These are phyloP conservation scores for Vigna trinervia DNA, from an alignment of 306 rosid species.

Conservation along the genomic window DNA sequence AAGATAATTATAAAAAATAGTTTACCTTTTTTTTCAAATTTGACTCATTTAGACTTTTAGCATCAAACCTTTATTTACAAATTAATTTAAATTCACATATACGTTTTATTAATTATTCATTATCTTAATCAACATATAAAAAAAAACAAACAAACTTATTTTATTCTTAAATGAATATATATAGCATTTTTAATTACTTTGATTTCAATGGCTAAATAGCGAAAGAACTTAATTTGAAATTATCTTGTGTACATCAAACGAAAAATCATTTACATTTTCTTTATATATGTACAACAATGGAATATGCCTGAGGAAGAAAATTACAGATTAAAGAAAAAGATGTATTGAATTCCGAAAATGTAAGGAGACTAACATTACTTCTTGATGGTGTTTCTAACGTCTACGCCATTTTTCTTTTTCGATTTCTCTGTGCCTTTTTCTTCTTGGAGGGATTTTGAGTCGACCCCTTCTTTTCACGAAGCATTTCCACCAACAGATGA, in stretches of 20 bases:
- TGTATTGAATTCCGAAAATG: background rate
- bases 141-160: too few relatives aligned
- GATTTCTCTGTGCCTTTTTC: background rate
- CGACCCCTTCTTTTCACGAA: background rate
- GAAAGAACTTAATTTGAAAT: background rate
- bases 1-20: too few relatives aligned
- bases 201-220: too few relatives aligned
- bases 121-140: too few relatives aligned
- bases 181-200: too few relatives aligned
- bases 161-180: too few relatives aligned
- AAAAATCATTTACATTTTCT: background rate
- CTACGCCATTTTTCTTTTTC: background rate
- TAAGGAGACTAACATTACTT: background rate
- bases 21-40: too few relatives aligned
- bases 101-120: too few relatives aligned
- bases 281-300: background rate
- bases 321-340: background rate
- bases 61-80: too few relatives aligned
- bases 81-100: too few relatives aligned
- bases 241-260: background rate
- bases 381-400: background rate
- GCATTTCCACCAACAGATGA: slow-evolving; percentile 20
- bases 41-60: too few relatives aligned
- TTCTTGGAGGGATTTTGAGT: background rate
- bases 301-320: background rate